Evolutionary conservation across 306 rosid genomes (phyloP).

Genomic region (Pyrus bretschneideri): DNA sequence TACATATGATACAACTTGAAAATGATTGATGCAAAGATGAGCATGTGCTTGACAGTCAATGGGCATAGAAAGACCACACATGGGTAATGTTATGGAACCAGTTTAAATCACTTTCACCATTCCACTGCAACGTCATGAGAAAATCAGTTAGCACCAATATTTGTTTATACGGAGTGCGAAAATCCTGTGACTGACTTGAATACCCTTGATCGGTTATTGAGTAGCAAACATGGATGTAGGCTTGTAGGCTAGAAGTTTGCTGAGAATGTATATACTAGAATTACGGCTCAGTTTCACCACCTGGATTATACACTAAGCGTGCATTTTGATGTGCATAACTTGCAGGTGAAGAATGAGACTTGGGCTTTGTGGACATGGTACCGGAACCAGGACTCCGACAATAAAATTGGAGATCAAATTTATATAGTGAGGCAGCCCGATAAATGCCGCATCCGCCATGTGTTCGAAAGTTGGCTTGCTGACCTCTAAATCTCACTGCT

Average conservation of each 20-base stretch:
- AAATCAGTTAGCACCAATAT: no score
- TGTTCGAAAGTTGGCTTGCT: slow-evolving; percentile 13
- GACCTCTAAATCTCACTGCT: slow-evolving; percentile 12
- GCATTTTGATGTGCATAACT: slow-evolving; percentile 13
- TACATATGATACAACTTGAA: neutral
- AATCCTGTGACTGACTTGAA: neutral
- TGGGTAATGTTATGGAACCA: no score
- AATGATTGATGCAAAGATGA: neutral
- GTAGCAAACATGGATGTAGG: neutral
- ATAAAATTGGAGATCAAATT: slow-evolving; percentile 42
- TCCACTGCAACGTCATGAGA: no score
- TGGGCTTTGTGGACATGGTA: slow-evolving; percentile 82
- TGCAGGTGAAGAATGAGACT: slow-evolving; percentile 74
- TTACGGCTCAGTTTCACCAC: neutral
- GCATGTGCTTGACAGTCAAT: neutral
- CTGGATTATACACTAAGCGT: neutral
- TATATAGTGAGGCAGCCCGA: slow-evolving; percentile 39
- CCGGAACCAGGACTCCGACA: slow-evolving; percentile 59
- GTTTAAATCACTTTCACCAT: no score
- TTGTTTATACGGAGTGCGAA: no score
- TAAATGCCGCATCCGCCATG: slow-evolving; percentile 29
- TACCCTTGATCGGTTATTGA: no score
- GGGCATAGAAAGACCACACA: no score
- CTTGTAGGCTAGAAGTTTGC: no score
- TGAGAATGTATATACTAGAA: no score